Evolutionary conservation across 2,329 filamentous ascomycete genomes (phyloP).

Genomic region (Trichoderma sp.): DNA sequence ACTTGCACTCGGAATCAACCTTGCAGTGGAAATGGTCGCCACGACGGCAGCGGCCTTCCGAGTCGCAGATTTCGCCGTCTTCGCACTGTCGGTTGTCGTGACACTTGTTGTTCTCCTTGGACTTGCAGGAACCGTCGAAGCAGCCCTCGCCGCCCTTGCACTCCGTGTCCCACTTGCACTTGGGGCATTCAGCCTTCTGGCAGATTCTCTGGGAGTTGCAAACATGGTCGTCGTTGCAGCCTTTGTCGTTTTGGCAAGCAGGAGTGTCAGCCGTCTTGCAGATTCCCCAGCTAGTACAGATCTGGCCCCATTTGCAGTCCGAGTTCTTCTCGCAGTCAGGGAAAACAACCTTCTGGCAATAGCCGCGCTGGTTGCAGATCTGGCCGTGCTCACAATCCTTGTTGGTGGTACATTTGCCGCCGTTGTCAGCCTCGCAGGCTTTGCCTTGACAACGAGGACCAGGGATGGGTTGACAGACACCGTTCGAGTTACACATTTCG

Average conservation of each 20-base stretch:
- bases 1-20: conserved; percentile 8
- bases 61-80: conserved; percentile 5
- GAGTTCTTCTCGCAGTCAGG: conserved; percentile 19
- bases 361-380: conserved; percentile 9
- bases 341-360: conserved; percentile 19
- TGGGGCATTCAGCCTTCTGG: neutral
- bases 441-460: conserved; percentile 10
- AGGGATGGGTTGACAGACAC: conserved; percentile 7
- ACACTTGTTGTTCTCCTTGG: conserved; percentile 7
- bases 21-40: conserved; percentile 1
- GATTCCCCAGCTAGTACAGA: conserved; percentile 6
- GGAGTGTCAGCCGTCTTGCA: conserved; percentile 3
- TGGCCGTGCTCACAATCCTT: conserved; percentile 16
- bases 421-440: conserved; percentile 5
- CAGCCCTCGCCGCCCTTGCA: neutral
- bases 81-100: neutral
- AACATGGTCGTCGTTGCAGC: neutral
- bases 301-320: conserved; percentile 12
- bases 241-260: neutral
- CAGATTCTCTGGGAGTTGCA: conserved; percentile 12
- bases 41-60: conserved; percentile 10
- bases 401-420: neutral
- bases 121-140: neutral
- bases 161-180: neutral
- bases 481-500: conserved; percentile 12